Evolutionary conservation across 2,329 filamentous ascomycete species (phyloP), one percentile per base, ranked within the genome.

Genomic region (Hymenoscyphus linearis): DNA sequence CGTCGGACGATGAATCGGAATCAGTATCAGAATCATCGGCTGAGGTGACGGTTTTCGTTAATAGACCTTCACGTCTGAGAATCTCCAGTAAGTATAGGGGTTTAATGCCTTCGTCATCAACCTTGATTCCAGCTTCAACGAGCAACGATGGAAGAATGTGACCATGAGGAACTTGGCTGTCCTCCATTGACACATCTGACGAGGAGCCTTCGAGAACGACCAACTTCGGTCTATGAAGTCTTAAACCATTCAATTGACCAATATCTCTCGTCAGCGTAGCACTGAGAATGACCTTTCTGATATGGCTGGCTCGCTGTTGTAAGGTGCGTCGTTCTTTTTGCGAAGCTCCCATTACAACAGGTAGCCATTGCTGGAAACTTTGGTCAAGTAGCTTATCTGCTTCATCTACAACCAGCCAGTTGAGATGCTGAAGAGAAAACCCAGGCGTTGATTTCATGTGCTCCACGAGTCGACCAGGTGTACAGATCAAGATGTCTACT

Each of bases 351-450:
- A 91, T 87, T 6, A 95, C 84, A 0, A 87, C 77, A 47, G 86
- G 84, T 2, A 96, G 79, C 93, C 93, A 97, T 69, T 93, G 89
- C 72, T 97, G 93, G 74, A 95, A 97, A 70, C 89, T 93, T 73
- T 98, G 91, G 52, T 93, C 89, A 5, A 98, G 82, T 13, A 98
- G 79, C 71, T 95, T 91, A 74, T 98, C 93, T 12, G 93, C 95
- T 76, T 98, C 93, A 69, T 98, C 93, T 53, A 97, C 89, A 2
- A 97, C 85, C 0, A 98, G 80, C 92, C 93, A 98, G 63, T 90
- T 85, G 4, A 97, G 79, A 71, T 89, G 82, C 60, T 89, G 84
- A 25, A 98, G 79, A 0, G 81, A 84, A 73, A 98, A 97, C 0
- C 91, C 92, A 2, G 85, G 84, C 0, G 93, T 98, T 62, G 87